Percentiles rank a stretch among this genome's conserved stretches.
Evolutionary conservation across 2,329 filamentous ascomycete species (phyloP).

Genomic region (Sclerotinia nivalis): DNA sequence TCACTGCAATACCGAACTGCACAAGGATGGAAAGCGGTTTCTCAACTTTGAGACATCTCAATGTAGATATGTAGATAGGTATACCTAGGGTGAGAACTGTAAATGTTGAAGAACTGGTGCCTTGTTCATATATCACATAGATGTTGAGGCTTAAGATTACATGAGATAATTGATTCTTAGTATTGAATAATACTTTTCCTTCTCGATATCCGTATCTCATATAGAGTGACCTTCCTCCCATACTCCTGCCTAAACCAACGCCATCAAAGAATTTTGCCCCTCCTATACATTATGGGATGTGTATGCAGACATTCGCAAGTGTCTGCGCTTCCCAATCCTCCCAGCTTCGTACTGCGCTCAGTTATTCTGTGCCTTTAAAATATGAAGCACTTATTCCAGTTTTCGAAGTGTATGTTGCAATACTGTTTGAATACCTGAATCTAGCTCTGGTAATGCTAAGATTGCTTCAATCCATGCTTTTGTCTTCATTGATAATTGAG

Average conservation of each 20-base stretch:
- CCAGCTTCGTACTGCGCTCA: not conserved
- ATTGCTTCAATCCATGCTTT: slow-evolving; percentile 57
- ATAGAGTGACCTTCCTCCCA: not conserved
- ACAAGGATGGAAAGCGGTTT: too few species aligned
- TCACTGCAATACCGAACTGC: too few species aligned
- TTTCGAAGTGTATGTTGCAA: slow-evolving; percentile 50
- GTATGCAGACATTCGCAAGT: not conserved
- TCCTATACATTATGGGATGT: slow-evolving; percentile 4
- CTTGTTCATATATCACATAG: not conserved
- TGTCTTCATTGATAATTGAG: slow-evolving; percentile 51
- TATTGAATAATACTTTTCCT: not conserved
- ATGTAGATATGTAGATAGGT: not conserved
- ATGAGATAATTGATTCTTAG: not conserved
- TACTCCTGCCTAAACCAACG: slow-evolving; percentile 6
- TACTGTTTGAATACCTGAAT: slow-evolving; percentile 57
- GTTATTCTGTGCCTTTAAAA: not conserved
- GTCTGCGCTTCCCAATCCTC: not conserved
- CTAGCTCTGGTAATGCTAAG: slow-evolving; percentile 52
- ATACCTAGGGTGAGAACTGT: not conserved
- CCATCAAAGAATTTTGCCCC: not conserved
- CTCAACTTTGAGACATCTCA: too few species aligned
- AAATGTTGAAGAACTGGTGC: not conserved
- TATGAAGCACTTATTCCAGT: slow-evolving; percentile 27
- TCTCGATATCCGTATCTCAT: not conserved
- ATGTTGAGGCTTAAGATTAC: not conserved